Conservation (phyloP, 2,329 filamentous ascomycete species). For the Paecilomyces variotii region DNA sequence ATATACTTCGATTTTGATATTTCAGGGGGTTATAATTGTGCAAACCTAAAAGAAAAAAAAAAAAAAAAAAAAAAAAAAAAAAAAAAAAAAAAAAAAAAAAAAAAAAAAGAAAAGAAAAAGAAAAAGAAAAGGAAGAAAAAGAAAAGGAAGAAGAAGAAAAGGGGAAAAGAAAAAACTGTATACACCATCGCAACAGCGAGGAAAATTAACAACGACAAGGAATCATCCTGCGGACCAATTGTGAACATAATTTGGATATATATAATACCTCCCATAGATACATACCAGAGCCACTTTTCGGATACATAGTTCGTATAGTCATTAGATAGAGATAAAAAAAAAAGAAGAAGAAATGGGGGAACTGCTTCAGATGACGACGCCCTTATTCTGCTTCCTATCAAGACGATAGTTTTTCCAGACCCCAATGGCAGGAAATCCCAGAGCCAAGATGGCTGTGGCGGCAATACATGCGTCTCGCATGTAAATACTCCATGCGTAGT, state of each 20-base stretch:
- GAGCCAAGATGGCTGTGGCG: slow-evolving; percentile 16
- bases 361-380: slow-evolving; percentile 1
- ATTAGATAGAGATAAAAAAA: not conserved
- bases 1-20: not conserved
- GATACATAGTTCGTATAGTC: not conserved
- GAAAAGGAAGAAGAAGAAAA: not conserved
- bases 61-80: not conserved
- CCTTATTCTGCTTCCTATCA: slow-evolving; percentile 23
- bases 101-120: not conserved
- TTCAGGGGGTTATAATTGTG: not conserved
- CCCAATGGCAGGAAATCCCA: slow-evolving; percentile 16
- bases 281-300: not conserved
- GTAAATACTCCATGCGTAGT: slow-evolving; percentile 22
- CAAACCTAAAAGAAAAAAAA: not conserved
- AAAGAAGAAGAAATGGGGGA: not conserved
- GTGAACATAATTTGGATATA: not conserved
- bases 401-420: slow-evolving; percentile 22
- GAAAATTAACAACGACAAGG: too few relatives aligned
- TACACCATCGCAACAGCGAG: not conserved
- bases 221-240: too few relatives aligned
- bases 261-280: not conserved
- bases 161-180: not conserved
- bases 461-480: slow-evolving; percentile 21
- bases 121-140: slow-evolving; percentile 1
- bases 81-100: not conserved